Conservation (phyloP, 176 grass and related monocot species). For the Oryza glaberrima region DNA sequence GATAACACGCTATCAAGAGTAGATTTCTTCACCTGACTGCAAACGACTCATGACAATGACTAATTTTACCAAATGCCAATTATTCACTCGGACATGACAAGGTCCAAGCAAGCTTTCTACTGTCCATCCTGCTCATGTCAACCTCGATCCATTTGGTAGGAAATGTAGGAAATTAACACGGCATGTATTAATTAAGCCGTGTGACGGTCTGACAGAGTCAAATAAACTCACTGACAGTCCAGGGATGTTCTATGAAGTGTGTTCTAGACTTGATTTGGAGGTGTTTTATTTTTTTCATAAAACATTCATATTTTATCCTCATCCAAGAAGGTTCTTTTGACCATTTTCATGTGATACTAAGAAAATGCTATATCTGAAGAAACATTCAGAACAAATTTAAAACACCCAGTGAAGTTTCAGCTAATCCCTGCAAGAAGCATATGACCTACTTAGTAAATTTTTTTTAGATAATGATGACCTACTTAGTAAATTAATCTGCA, state of each 20-base stretch:
- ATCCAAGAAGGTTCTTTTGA: conserved; percentile 7
- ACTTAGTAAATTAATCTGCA: not conserved
- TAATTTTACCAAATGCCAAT: not conserved
- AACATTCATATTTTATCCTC: not conserved
- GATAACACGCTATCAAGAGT: not conserved
- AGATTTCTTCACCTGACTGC: not conserved
- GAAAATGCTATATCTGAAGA: conserved; percentile 9
- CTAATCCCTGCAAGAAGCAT: not conserved
- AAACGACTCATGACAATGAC: not conserved
- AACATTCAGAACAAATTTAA: not conserved
- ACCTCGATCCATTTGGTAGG: not conserved
- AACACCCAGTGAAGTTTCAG: not conserved
- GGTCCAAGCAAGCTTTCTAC: not conserved
- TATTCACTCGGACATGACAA: not conserved
- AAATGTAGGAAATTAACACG: not conserved
- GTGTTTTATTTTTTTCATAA: not conserved
- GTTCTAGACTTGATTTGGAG: not conserved
- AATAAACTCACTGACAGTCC: not conserved
- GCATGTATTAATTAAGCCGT: not conserved
- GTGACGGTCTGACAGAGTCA: not conserved
- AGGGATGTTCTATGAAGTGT: not conserved
- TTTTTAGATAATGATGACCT: not conserved
- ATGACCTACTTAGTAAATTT: not conserved
- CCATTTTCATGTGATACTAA: not conserved
- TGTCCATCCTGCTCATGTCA: not conserved